These are phyloP conservation scores for Aspergillus haitiensis DNA, from an alignment of 495 filamentous ascomycete genomes.

Conservation along the genomic window DNA sequence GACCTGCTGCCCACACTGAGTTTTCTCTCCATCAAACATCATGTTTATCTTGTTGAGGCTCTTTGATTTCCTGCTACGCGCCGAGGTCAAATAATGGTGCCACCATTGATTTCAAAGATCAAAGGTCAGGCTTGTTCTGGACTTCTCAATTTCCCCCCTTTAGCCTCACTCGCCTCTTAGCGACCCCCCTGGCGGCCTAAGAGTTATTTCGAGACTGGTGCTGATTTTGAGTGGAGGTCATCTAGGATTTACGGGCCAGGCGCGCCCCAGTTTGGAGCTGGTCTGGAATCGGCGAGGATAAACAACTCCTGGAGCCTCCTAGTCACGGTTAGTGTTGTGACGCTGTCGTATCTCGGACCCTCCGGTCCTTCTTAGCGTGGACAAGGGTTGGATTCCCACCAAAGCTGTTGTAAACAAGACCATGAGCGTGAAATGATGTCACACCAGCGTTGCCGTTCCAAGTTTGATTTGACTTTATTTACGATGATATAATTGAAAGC, in stretches of 20 bases:
- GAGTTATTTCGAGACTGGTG: background rate
- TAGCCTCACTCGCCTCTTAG: background rate
- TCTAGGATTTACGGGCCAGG: background rate
- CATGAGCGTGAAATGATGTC: conserved; percentile 11
- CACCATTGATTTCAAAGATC: background rate
- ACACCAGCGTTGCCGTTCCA: background rate
- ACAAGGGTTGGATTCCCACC: background rate
- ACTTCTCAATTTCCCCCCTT: background rate
- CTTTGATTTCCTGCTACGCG: background rate
- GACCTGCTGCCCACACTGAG: background rate
- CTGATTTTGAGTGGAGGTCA: background rate
- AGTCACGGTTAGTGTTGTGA: background rate
- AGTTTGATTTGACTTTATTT: background rate
- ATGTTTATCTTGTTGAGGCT: background rate
- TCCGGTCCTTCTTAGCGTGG: conserved; percentile 16
- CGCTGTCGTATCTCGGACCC: conserved; percentile 23
- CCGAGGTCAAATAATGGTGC: background rate
- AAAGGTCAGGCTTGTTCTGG: background rate
- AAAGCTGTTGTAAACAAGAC: background rate
- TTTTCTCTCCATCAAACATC: background rate
- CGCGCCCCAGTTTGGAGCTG: background rate
- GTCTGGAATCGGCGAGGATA: background rate
- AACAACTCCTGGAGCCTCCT: background rate
- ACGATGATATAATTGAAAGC: background rate
- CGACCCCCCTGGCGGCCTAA: background rate